These are phyloP conservation scores for Stagonosporopsis cucurbitacearum DNA, from an alignment of 2,329 filamentous ascomycete genomes.

Conservation along the genomic window DNA sequence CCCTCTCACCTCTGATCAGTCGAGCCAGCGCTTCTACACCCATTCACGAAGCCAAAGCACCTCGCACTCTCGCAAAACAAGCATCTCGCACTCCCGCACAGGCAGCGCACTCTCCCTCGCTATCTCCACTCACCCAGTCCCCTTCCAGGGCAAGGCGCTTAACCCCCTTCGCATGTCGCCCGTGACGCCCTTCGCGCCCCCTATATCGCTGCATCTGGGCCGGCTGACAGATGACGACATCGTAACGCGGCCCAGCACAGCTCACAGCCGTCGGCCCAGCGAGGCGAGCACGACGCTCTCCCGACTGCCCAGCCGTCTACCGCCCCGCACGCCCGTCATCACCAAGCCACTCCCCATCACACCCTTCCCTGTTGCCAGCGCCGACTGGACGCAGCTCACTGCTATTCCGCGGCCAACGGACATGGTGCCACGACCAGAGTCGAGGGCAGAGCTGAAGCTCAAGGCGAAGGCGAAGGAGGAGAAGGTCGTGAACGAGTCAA, in stretches of 20 bases:
- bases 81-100: background rate
- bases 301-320: background rate
- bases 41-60: background rate
- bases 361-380: slow-evolving; percentile 34
- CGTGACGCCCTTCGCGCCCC: slow-evolving; percentile 22
- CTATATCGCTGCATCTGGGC: slow-evolving; percentile 18
- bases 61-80: slow-evolving; percentile 21
- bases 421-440: background rate
- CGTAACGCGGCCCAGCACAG: slow-evolving; percentile 1
- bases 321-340: slow-evolving; percentile 15
- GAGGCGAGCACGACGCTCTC: slow-evolving; percentile 7
- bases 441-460: background rate
- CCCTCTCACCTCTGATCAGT: slow-evolving; percentile 3
- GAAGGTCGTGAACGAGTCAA: background rate
- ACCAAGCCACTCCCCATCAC: slow-evolving; percentile 43
- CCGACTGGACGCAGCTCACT: slow-evolving; percentile 9
- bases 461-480: background rate
- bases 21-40: background rate
- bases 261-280: slow-evolving; percentile 19
- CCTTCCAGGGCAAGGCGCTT: slow-evolving; percentile 19
- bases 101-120: slow-evolving; percentile 3
- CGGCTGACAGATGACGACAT: slow-evolving; percentile 11
- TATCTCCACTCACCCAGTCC: background rate
- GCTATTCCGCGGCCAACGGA: slow-evolving; percentile 1
- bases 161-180: slow-evolving; percentile 32